Evolutionary conservation across 2,329 filamentous ascomycete species (phyloP), one percentile per base, ranked within the genome.

Genomic region (Leptographium lundbergii): DNA sequence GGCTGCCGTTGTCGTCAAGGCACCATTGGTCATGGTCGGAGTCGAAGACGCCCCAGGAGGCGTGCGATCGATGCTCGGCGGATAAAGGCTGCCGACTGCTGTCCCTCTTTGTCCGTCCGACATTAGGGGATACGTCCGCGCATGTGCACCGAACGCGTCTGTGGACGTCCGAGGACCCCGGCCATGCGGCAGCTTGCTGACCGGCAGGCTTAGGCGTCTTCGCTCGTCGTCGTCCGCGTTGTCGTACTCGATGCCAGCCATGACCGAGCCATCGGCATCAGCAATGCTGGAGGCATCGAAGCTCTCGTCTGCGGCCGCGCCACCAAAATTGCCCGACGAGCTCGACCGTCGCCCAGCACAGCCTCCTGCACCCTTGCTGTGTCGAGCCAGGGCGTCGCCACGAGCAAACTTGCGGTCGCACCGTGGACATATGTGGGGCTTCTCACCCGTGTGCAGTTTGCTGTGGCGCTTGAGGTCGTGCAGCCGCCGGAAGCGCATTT

Each of bases 381-480:
- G 94, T 61, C 94, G 84, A 52, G 94, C 94, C 58, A 99, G 75
- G 29, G 94, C 94, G 77, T 99, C 94, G 14, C 94, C 94, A 64
- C 94, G 86, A 52, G 94, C 94, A 73, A 99, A 99, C 65, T 91
- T 89, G 62, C 94, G 84, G 64, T 95, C 90, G 70, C 94, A 99
- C 70, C 95, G 96, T 48, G 89, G 88, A 68, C 94, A 99, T 11
- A 94, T 88, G 67, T 99, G 94, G 14, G 91, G 91, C 67, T 95
- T 86, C 75, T 99, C 94, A 59, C 94, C 94, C 0, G 92, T 97
- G 69, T 99, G 94, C 25, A 99, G 81, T 73, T 99, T 99, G 64
- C 88, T 91, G 70, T 99, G 94, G 48, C 94, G 85, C 75, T 99
- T 99, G 64, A 99, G 74, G 68, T 99, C 94, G 69, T 99, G 94